These are phyloP conservation scores for Asterella californica DNA, from an alignment of 225 moss, liverwort and hornwort species.

Conservation along the genomic window DNA sequence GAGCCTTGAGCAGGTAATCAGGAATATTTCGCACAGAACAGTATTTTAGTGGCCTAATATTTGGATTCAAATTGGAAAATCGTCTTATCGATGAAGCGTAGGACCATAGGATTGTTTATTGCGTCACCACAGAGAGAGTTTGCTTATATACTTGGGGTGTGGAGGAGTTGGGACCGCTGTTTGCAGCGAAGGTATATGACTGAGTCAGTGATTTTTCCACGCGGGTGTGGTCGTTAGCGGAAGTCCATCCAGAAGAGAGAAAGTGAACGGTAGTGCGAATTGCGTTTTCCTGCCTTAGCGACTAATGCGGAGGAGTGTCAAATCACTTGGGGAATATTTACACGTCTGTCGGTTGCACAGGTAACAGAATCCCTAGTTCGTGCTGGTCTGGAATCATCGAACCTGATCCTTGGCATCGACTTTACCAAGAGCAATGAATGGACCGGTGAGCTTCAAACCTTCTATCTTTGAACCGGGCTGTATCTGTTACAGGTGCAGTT, in stretches of 20 bases:
- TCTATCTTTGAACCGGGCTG: background rate
- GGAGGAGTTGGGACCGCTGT: too few relatives aligned
- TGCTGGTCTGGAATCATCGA: conserved; percentile 64
- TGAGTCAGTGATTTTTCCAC: background rate
- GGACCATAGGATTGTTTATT: background rate
- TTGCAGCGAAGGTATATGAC: background rate
- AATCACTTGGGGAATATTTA: background rate
- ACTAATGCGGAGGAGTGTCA: background rate
- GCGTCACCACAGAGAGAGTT: too few relatives aligned
- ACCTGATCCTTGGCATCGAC: conserved; percentile 61
- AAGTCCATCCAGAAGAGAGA: background rate
- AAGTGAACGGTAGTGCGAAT: background rate
- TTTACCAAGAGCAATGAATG: conserved; percentile 70
- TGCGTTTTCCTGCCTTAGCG: background rate
- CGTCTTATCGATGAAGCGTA: too few relatives aligned
- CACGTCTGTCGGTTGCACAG: conserved; percentile 21
- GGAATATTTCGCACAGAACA: background rate
- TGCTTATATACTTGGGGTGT: too few relatives aligned
- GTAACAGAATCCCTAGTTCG: conserved; percentile 42
- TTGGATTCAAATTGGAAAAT: background rate
- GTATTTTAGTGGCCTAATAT: background rate
- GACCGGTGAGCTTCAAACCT: conserved; percentile 37
- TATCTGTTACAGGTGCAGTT: background rate
- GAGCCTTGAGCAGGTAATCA: conserved; percentile 42
- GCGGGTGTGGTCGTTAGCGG: too few relatives aligned